These are phyloP conservation scores for Moricandia moricandioides DNA, from an alignment of 345 rosid species.

Conservation along the genomic window DNA sequence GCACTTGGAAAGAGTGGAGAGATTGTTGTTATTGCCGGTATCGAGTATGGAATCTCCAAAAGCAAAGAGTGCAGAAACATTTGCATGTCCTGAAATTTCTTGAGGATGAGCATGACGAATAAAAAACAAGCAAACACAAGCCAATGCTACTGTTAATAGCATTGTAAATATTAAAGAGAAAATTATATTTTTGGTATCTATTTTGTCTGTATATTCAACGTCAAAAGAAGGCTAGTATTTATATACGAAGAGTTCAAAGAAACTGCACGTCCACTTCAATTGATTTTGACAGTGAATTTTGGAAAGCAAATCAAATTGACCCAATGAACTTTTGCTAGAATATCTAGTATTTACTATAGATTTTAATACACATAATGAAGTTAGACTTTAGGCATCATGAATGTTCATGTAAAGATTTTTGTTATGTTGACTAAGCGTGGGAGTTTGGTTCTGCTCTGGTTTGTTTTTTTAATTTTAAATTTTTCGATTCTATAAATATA, in stretches of 20 bases:
- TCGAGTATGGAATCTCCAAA: conserved; percentile 68
- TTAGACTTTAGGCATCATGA: not conserved
- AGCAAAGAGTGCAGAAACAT: conserved; percentile 16
- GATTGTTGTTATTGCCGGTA: conserved; percentile 55
- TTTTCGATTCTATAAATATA: no score
- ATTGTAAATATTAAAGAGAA: conserved; percentile 1
- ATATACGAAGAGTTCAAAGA: not conserved
- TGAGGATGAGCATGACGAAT: not conserved
- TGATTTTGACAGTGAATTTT: not conserved
- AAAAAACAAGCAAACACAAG: not conserved
- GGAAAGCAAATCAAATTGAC: not conserved
- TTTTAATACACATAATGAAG: not conserved
- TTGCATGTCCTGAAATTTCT: not conserved
- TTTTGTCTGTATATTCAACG: not conserved
- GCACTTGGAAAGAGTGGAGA: conserved; percentile 35
- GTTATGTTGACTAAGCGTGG: not conserved
- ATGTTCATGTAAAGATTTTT: not conserved
- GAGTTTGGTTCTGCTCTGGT: not conserved
- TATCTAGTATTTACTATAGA: not conserved
- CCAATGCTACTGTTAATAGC: conserved; percentile 2
- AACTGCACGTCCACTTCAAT: not conserved
- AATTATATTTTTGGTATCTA: not conserved
- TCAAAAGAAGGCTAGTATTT: not conserved
- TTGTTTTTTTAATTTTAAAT: no score
- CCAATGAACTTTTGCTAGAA: not conserved